These are phyloP conservation scores for Echium plantagineum DNA, from an alignment of 257 asterid genomes.

Conservation along the genomic window DNA sequence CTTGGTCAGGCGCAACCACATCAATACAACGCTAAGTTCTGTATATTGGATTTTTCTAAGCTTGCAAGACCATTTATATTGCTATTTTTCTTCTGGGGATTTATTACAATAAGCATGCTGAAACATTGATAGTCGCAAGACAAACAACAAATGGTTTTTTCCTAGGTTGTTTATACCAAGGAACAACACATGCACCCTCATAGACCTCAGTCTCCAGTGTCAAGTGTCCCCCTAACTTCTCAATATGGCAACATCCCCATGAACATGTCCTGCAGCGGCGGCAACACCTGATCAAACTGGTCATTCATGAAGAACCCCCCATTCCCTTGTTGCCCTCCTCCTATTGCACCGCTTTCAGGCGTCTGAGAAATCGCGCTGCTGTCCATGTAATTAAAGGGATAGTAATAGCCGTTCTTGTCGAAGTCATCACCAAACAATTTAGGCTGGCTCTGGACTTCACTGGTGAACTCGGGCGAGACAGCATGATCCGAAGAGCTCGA, in stretches of 20 bases:
- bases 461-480: slow-evolving; percentile 48
- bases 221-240: slow-evolving; percentile 5
- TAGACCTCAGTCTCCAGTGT: slow-evolving; percentile 19
- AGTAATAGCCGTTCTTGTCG: slow-evolving; percentile 39
- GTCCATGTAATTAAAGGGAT: slow-evolving; percentile 45
- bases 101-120: no score
- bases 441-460: slow-evolving; percentile 74
- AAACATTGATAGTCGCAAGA: no score
- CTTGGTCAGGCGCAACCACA: no score
- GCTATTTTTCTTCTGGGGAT: no score
- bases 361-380: slow-evolving; percentile 12
- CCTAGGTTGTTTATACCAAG: neutral
- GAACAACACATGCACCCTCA: slow-evolving; percentile 20
- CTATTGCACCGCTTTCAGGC: neutral
- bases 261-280: slow-evolving; percentile 56
- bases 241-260: slow-evolving; percentile 1
- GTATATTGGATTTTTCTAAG: no score
- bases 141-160: no score
- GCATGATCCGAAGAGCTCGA: slow-evolving; percentile 83
- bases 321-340: slow-evolving; percentile 1
- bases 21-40: no score
- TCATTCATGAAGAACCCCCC: slow-evolving; percentile 21
- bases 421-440: slow-evolving; percentile 32
- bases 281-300: slow-evolving; percentile 35
- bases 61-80: no score